phyloP scores from a whole-genome alignment of 352 stramenopile genomes.

The Globisporangium alternatum region DNA sequence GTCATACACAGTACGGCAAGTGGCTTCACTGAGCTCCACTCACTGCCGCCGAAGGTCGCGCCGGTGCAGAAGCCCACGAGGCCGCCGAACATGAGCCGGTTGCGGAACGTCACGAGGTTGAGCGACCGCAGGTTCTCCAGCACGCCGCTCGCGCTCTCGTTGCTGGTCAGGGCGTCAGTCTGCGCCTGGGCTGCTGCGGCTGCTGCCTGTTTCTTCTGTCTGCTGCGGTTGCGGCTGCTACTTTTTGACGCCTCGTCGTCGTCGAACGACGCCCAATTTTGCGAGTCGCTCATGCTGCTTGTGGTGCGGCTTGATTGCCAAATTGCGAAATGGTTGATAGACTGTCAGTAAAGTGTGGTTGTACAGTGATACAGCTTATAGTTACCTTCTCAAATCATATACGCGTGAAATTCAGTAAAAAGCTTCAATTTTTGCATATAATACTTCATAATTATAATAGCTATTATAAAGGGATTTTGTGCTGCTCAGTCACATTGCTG shows the following conservation, averaged over 20 bases:
- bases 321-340: constrained; percentile 1
- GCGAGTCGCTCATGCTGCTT: constrained; percentile 57
- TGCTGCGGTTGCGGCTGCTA: constrained; percentile 11
- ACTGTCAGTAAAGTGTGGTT: not conserved
- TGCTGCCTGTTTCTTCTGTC: constrained; percentile 11
- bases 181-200: not conserved
- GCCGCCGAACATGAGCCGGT: constrained; percentile 73
- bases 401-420: not conserved
- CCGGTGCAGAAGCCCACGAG: constrained; percentile 78
- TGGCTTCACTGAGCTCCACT: constrained; percentile 14
- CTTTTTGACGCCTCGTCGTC: constrained; percentile 24
- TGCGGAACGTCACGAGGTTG: constrained; percentile 51
- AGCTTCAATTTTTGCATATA: not conserved
- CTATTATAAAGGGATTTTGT: not conserved
- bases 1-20: not conserved
- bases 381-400: not conserved
- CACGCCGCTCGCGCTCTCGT: constrained; percentile 1
- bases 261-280: constrained; percentile 84
- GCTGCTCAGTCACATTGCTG: not conserved
- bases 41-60: constrained; percentile 73
- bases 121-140: constrained; percentile 25
- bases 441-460: not conserved
- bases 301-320: not conserved
- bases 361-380: not conserved
- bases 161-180: not conserved